Percentiles rank a stretch among this genome's conserved stretches.
Conservation (phyloP, 805 yeast genomes). For the Metschnikowia hibisci region DNA sequence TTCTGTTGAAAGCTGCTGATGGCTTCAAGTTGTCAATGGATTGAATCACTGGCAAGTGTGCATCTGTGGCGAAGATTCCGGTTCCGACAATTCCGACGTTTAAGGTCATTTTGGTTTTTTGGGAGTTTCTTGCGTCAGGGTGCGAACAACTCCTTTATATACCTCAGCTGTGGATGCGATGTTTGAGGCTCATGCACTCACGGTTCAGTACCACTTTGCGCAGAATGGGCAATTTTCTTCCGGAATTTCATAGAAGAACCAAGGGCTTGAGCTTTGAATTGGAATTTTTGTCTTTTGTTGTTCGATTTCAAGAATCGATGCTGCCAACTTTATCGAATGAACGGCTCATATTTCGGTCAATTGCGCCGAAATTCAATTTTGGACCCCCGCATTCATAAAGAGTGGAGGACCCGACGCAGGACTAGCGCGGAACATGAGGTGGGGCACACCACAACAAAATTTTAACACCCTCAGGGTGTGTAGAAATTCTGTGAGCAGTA, state of each 20-base stretch:
- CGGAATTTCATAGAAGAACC: too few relatives aligned
- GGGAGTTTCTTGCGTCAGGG: background rate
- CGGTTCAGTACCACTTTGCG: too few relatives aligned
- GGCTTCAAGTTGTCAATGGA: constrained; percentile 52
- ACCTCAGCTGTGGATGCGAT: background rate
- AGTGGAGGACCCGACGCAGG: constrained; percentile 3
- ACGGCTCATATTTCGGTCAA: background rate
- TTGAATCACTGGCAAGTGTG: constrained; percentile 73
- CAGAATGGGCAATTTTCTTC: too few relatives aligned
- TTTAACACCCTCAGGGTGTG: too few relatives aligned
- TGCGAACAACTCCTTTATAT: constrained; percentile 2
- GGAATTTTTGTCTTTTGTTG: too few relatives aligned
- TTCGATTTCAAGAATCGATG: too few relatives aligned
- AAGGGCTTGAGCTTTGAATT: too few relatives aligned
- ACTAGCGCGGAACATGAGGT: background rate
- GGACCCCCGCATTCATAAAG: constrained; percentile 3
- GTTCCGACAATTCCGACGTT: constrained; percentile 74
- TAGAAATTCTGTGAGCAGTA: too few relatives aligned
- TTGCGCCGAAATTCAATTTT: constrained; percentile 4
- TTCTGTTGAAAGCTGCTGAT: constrained; percentile 76
- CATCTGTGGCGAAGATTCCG: constrained; percentile 83
- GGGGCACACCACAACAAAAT: too few relatives aligned
- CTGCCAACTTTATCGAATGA: too few relatives aligned
- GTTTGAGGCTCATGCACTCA: too few relatives aligned
- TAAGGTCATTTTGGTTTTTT: constrained; percentile 20